These are phyloP conservation scores for Aspergillus sp. DNA, from an alignment of 2,329 filamentous ascomycete genomes.

Conservation along the genomic window DNA sequence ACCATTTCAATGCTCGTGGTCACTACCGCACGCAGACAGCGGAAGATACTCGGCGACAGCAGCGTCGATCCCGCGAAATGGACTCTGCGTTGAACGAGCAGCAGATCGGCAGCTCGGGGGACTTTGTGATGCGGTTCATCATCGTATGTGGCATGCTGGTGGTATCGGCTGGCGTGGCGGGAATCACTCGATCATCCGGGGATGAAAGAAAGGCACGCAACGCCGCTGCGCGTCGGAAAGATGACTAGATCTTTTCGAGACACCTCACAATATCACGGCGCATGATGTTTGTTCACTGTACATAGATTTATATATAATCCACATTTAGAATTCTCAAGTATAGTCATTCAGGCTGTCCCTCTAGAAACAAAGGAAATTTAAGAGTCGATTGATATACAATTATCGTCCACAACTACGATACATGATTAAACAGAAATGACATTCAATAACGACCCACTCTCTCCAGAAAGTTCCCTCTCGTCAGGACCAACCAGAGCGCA, in stretches of 20 bases:
- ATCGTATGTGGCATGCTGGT: constrained; percentile 41
- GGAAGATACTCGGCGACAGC: constrained; percentile 55
- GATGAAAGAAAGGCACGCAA: neutral
- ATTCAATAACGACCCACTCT: neutral
- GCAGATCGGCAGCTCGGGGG: constrained; percentile 23
- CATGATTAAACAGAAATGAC: constrained; percentile 25
- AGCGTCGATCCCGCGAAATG: constrained; percentile 41
- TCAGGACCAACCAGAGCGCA: neutral
- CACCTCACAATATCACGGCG: neutral
- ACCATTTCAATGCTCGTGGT: constrained; percentile 73
- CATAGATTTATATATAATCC: neutral
- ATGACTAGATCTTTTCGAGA: neutral
- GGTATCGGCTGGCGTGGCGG: constrained; percentile 29
- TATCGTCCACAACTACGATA: constrained; percentile 29
- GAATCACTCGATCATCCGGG: constrained; percentile 20
- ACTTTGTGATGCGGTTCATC: constrained; percentile 37
- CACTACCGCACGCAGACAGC: constrained; percentile 73
- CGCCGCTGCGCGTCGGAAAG: constrained; percentile 2
- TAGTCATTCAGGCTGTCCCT: neutral
- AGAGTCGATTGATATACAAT: constrained; percentile 36
- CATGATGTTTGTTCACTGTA: neutral
- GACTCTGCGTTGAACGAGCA: constrained; percentile 30
- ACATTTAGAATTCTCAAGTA: neutral
- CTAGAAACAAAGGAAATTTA: constrained; percentile 29
- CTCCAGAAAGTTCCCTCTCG: neutral